These are phyloP conservation scores for Aspergillus sp. DNA, from an alignment of 2,329 filamentous ascomycete genomes.

Conservation along the genomic window DNA sequence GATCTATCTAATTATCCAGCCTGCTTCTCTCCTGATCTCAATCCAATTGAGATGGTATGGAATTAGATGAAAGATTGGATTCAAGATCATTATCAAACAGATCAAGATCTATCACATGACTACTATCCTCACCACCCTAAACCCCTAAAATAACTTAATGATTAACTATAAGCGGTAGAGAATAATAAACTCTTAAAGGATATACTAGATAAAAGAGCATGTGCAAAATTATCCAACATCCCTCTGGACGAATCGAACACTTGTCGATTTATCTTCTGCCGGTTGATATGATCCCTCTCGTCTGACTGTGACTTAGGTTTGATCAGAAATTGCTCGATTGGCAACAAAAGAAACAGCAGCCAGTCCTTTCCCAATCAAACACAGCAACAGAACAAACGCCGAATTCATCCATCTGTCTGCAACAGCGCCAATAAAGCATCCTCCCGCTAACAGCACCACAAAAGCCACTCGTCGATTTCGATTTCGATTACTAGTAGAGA, in stretches of 20 bases:
- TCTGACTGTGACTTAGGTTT: too few species aligned
- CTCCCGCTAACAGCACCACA: slow-evolving; percentile 9
- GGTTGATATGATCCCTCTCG: too few species aligned
- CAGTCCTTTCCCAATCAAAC: slow-evolving; percentile 9
- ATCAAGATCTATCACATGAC: slow-evolving; percentile 3
- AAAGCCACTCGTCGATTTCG: slow-evolving; percentile 14
- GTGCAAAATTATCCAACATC: too few species aligned
- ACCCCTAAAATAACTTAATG: too few species aligned
- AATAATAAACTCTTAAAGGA: too few species aligned
- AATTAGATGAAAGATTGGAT: slow-evolving; percentile 9
- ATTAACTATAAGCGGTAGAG: too few species aligned
- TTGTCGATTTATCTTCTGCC: too few species aligned
- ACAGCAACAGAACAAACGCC: slow-evolving; percentile 10
- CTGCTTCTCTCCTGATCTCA: slow-evolving; percentile 7
- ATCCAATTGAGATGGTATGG: slow-evolving; percentile 6
- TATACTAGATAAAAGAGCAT: too few species aligned
- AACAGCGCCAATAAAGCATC: slow-evolving; percentile 14
- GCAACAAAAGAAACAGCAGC: slow-evolving; percentile 10
- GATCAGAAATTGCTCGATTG: too few species aligned
- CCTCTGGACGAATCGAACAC: too few species aligned
- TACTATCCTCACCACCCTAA: too few species aligned
- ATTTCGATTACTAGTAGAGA: slow-evolving; percentile 41
- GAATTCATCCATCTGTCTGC: slow-evolving; percentile 10
- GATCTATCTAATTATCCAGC: slow-evolving; percentile 1
- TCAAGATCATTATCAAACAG: neutral